Percentiles rank a stretch among this genome's conserved stretches.
These are phyloP conservation scores for Vitis riparia DNA, from an alignment of 164 flowering plant genomes.

Conservation along the genomic window DNA sequence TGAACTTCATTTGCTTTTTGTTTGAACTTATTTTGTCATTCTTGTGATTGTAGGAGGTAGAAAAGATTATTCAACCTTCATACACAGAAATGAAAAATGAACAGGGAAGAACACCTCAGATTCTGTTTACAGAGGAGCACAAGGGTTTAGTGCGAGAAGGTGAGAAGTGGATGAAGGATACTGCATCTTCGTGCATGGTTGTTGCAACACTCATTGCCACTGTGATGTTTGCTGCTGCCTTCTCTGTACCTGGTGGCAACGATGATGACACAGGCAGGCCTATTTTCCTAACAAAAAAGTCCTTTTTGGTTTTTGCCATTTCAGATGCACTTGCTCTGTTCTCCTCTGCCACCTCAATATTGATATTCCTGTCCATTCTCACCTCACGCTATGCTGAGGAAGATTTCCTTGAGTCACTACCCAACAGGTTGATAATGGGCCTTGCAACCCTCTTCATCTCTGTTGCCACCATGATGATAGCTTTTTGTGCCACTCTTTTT, in stretches of 20 bases:
- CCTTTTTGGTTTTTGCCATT: slow-evolving; percentile 29
- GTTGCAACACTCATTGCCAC: slow-evolving; percentile 46
- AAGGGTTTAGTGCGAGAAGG: slow-evolving; percentile 22
- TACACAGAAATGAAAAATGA: slow-evolving; percentile 10
- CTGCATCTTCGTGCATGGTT: slow-evolving; percentile 37
- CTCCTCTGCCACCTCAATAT: slow-evolving; percentile 30
- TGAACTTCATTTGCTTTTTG: background rate
- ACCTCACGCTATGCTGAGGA: slow-evolving; percentile 41
- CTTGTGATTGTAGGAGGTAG: slow-evolving; percentile 20
- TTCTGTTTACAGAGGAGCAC: slow-evolving; percentile 23
- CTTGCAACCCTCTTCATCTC: slow-evolving; percentile 27
- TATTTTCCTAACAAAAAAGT: background rate
- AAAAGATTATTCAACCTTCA: slow-evolving; percentile 14
- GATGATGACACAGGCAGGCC: slow-evolving; percentile 21
- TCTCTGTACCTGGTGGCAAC: slow-evolving; percentile 45
- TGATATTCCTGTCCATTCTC: slow-evolving; percentile 44
- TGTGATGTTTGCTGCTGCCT: slow-evolving; percentile 35
- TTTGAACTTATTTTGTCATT: background rate
- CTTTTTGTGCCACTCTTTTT: slow-evolving; percentile 19
- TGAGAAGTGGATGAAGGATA: slow-evolving; percentile 44
- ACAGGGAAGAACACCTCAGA: slow-evolving; percentile 14
- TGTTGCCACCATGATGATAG: slow-evolving; percentile 22
- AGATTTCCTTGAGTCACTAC: slow-evolving; percentile 34
- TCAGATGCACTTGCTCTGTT: slow-evolving; percentile 32
- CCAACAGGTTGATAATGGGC: slow-evolving; percentile 24